phyloP scores from a whole-genome alignment of 148 eudicot genomes.

The Polygonum maritimum region DNA sequence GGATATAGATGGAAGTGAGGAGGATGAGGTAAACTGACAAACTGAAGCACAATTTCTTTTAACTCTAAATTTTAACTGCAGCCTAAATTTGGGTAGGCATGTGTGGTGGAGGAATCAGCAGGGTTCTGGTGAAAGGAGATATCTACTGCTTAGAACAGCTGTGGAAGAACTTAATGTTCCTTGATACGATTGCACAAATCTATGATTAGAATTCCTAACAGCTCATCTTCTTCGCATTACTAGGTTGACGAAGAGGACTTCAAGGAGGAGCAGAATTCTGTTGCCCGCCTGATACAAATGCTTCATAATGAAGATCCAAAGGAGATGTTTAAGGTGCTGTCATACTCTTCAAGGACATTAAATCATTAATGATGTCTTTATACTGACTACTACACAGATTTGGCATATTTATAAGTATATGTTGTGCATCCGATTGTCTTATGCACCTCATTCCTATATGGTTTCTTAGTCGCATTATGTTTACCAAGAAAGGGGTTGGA shows the following conservation, averaged over 20 bases:
- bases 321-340: conserved; percentile 82
- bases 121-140: background rate
- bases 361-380: background rate
- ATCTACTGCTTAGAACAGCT: background rate
- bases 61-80: background rate
- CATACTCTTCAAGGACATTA: background rate
- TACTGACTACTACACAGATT: background rate
- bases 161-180: background rate
- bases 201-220: background rate
- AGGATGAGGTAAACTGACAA: conserved; percentile 53
- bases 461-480: background rate
- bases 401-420: background rate
- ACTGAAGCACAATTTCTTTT: background rate
- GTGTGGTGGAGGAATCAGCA: background rate
- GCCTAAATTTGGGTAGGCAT: background rate
- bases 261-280: conserved; percentile 93
- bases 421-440: background rate
- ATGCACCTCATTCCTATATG: background rate
- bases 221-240: background rate
- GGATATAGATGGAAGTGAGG: conserved; percentile 51
- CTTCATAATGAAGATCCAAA: conserved; percentile 70
- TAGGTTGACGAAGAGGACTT: conserved; percentile 94
- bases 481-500: background rate
- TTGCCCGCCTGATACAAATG: conserved; percentile 91
- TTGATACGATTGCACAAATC: background rate